A percentile compares a stretch with the other conserved stretches of the same genome.
phyloP scores from a whole-genome alignment of 2,329 filamentous ascomycete genomes.

The Epichloe sp. region DNA sequence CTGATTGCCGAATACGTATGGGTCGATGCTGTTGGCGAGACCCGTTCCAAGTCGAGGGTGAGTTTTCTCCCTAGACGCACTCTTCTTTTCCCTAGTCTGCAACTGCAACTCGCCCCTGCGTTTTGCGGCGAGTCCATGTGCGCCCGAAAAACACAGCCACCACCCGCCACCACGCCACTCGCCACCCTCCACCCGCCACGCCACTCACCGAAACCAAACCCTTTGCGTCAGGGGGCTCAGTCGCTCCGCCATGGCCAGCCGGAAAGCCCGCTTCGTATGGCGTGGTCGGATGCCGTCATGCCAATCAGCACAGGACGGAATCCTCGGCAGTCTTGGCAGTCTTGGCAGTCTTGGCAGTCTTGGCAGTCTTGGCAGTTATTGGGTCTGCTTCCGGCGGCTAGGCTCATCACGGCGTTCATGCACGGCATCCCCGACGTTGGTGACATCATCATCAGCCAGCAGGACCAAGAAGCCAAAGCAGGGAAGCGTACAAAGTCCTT shows the following conservation, averaged over 20 bases:
- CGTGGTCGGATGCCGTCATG: neutral
- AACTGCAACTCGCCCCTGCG: too few relatives aligned
- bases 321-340: neutral
- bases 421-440: neutral
- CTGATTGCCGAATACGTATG: constrained; percentile 96
- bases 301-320: neutral
- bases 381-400: neutral
- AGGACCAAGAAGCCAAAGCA: neutral
- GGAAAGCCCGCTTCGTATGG: neutral
- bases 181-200: neutral
- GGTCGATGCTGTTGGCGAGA: constrained; percentile 73
- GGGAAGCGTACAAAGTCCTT: too few relatives aligned
- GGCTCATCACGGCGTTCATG: neutral
- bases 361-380: too few relatives aligned
- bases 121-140: neutral
- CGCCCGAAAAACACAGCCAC: constrained; percentile 4
- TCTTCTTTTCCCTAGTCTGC: neutral
- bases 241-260: neutral
- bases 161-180: neutral
- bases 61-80: constrained; percentile 26
- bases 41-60: constrained; percentile 94
- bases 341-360: too few relatives aligned
- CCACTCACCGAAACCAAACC: neutral
- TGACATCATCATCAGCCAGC: neutral
- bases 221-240: too few relatives aligned